Evolutionary conservation across 352 stramenopile species (phyloP).

Genomic region (Pythium insidiosum): DNA sequence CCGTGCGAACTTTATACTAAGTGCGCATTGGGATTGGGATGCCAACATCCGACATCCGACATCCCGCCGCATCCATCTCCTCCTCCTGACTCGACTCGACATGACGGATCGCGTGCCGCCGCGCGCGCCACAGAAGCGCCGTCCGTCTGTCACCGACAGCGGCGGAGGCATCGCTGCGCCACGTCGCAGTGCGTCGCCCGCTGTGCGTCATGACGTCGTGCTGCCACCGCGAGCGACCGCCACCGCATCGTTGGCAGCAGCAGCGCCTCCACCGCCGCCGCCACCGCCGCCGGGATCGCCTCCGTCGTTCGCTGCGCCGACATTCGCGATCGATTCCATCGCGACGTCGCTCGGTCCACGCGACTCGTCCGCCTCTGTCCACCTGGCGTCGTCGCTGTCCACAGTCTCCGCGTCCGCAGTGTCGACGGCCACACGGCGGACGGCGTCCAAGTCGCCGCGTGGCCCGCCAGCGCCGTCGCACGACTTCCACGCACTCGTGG

Average conservation of each 20-base stretch:
- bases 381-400: slow-evolving; percentile 5
- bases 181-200: neutral
- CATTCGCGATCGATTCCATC: neutral
- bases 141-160: slow-evolving; percentile 5
- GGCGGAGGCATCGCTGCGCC: slow-evolving; percentile 1
- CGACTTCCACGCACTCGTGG: slow-evolving; percentile 12
- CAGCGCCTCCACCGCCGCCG: neutral
- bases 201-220: slow-evolving; percentile 18
- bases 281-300: slow-evolving; percentile 6
- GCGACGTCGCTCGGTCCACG: neutral
- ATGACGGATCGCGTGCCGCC: slow-evolving; percentile 6
- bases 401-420: slow-evolving; percentile 13
- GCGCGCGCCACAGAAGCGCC: slow-evolving; percentile 20
- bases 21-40: slow-evolving; percentile 8
- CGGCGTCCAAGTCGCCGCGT: slow-evolving; percentile 1
- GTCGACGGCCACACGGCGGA: slow-evolving; percentile 1
- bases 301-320: too few relatives aligned
- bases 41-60: too few relatives aligned
- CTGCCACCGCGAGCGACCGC: slow-evolving; percentile 7
- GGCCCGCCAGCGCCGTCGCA: slow-evolving; percentile 5
- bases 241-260: neutral
- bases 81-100: too few relatives aligned
- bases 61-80: too few relatives aligned
- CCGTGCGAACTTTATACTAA: neutral
- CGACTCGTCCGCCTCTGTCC: slow-evolving; percentile 3